Conservation (phyloP, 129 eudicot genomes). For the Tagetes patula region DNA sequence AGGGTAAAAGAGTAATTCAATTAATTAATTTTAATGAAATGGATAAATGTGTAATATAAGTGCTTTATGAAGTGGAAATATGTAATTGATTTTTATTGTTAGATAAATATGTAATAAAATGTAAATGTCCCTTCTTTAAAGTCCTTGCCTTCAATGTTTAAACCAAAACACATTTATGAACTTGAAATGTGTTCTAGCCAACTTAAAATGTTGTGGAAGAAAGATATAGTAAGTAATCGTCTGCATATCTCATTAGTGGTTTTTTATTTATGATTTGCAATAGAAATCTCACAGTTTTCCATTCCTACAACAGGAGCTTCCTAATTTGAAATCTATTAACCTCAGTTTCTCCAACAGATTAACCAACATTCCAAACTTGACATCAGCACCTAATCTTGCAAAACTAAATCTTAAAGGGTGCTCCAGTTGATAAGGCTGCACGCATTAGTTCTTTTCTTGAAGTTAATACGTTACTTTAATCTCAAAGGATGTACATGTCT, state of each 20-base stretch:
- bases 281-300: neutral
- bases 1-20: too few relatives aligned
- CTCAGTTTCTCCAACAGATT: constrained; percentile 21
- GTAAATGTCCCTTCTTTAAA: too few relatives aligned
- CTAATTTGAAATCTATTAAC: constrained; percentile 25
- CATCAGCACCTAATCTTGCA: constrained; percentile 17
- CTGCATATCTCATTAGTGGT: neutral
- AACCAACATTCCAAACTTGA: constrained; percentile 23
- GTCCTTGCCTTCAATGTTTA: constrained; percentile 16
- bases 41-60: too few relatives aligned
- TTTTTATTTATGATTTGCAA: neutral
- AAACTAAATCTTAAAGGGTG: constrained; percentile 29
- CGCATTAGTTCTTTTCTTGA: constrained; percentile 14
- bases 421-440: constrained; percentile 15
- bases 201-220: constrained; percentile 21
- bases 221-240: constrained; percentile 12
- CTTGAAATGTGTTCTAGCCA: constrained; percentile 25
- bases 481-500: constrained; percentile 24
- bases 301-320: constrained; percentile 6
- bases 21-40: too few relatives aligned
- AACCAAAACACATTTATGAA: constrained; percentile 24
- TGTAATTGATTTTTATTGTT: too few relatives aligned
- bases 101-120: too few relatives aligned
- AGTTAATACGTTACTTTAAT: constrained; percentile 18
- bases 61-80: too few relatives aligned